Evolutionary conservation across 805 yeast species (phyloP), one percentile per base, ranked within the genome.

Genomic region (Candida incommunis): DNA sequence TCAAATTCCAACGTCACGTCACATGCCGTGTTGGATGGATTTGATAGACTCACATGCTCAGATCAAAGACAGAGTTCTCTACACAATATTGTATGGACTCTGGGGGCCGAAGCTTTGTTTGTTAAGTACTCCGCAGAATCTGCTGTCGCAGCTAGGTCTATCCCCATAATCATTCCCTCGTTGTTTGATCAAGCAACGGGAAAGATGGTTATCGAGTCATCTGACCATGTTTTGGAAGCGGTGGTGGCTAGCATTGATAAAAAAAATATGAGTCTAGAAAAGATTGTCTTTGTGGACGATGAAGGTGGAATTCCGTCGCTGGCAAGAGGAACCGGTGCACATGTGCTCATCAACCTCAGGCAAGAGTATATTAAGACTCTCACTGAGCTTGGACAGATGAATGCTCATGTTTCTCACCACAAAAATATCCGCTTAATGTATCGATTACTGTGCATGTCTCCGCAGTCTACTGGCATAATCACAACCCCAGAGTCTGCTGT

Each of bases 231-330:
- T 4, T 51, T 65, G n/a, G 58, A 63, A 20, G 74, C 76, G 1
- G 49, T 74, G 34, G 54, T 65, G 3, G 64, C 66, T 40, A 72
- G 71, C 2, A 60, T 63, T 18, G 55, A 69, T 7, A 78, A 80
- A 0, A 63, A 74, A 4, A 58, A 78, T 2, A 70, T 74, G 16
- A 96, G 96, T 0, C 69, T 78, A 5, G 98, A 92, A 50, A 92
- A 92, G 52, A 63, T 90, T 23, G 74, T 90, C 4, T 77, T 80
- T 50, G 66, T 92, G 24, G 96, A 87, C 54, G 75, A 78, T 1
- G 59, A 72, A 18, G 99, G 99, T 1, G 99, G 99, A 0, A 80
- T 86, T 4, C 97, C 97, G 0, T 82, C 94, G 0, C 66, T 78
- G 22, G 95, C 86, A 57, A 70, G 97, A 47, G 74, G 77, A 47